Evolutionary conservation across 176 grass and related monocot genomes (phyloP), one percentile per base, ranked within the genome.

Genomic region (Aegilops sharonensis): DNA sequence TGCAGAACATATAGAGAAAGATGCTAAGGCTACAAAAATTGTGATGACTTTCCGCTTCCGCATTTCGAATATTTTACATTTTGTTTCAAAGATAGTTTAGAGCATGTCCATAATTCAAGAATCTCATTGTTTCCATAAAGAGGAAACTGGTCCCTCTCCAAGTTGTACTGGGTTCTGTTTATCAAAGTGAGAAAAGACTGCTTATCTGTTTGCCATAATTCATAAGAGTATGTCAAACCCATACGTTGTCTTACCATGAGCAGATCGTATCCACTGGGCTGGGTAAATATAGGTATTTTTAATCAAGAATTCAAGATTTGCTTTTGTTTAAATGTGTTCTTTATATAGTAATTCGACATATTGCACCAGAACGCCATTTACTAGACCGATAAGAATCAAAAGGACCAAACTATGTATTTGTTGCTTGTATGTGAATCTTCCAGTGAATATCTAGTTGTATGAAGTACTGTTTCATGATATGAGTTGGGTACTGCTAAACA

Each of bases 401-500:
- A 75, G 43, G 3, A 75, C 18, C 8, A 4, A 30, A 50, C 24
- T 75, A 50, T 8, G 6, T 27, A 50, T 11, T 75, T 25, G n/a
- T 75, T 75, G 48, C 72, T 75, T 75, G 45, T 4, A 50, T 75
- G 72, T 50, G 43, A 75, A 70, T 32, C 59, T 60, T 60, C 8
- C 50, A 47, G 63, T 45, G 59, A 11, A 71, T 64, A 72, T 64
- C 7, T 29, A 84, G 14, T 18, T 78, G 73, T 78, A 62, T 31
- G 32, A 35, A 17, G 11, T 36, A 83, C 76, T 27, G 60, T 57
- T 24, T 3, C 39, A 74, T 47, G 37, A 59, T 47, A 61, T 27
- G 56, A 83, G 77, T 23, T 69, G 27, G 56, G 48, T 89, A 65
- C 71, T 80, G 43, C 69, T 43, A 79, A 72, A 79, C 39, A 11